Evolutionary conservation across 2,329 filamentous ascomycete genomes (phyloP).

Genomic region (Trichoderma harzianum): DNA sequence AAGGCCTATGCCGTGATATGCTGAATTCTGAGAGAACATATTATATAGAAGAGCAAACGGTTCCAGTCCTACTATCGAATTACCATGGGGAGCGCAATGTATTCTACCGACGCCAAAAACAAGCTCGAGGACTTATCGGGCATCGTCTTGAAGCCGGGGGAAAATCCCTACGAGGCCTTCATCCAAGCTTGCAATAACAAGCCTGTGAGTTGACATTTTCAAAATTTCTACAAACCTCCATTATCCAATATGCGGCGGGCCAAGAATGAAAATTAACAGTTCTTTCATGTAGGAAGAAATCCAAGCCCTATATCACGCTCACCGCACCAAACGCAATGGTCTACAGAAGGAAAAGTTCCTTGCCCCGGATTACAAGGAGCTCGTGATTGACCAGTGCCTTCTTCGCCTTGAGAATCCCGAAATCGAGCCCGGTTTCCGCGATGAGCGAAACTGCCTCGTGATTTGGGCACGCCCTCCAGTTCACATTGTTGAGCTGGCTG

Average conservation of each 20-base stretch:
- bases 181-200: conserved; percentile 65
- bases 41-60: too few species aligned
- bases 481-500: conserved; percentile 65
- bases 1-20: not conserved
- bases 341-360: conserved; percentile 75
- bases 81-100: conserved; percentile 1
- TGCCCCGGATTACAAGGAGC: conserved; percentile 61
- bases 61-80: not conserved
- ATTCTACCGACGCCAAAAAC: conserved; percentile 40
- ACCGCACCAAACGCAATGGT: conserved; percentile 70
- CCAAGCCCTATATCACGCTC: conserved; percentile 67
- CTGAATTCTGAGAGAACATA: too few species aligned
- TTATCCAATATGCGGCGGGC: accelerated
- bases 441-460: conserved; percentile 77
- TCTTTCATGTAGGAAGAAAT: conserved; percentile 53
- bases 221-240: too few species aligned
- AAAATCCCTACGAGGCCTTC: conserved; percentile 74
- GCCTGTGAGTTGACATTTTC: conserved; percentile 49
- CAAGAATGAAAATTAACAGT: not conserved
- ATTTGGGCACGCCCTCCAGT: conserved; percentile 83
- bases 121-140: conserved; percentile 55
- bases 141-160: conserved; percentile 46
- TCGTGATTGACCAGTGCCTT: conserved; percentile 74
- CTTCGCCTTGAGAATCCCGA: conserved; percentile 62
- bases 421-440: conserved; percentile 65